Conservation (phyloP, 345 rosid genomes). For the Citrus reticulata region DNA sequence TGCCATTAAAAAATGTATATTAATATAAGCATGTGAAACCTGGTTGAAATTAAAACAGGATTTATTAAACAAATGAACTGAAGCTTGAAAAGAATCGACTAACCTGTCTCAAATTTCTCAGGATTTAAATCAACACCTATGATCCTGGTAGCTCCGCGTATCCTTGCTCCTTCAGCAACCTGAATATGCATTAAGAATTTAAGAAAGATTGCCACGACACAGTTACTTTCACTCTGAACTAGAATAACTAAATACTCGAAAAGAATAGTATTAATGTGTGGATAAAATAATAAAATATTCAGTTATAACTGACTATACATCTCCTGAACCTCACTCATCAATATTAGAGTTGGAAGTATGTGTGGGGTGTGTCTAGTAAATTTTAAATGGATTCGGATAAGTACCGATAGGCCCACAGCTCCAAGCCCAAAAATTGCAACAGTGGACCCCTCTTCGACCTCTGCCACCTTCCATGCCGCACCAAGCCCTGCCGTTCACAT, state of each 20-base stretch:
- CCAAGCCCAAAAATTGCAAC: constrained; percentile 78
- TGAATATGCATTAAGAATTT: neutral
- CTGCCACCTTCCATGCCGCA: constrained; percentile 66
- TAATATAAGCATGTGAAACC: neutral
- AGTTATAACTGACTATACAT: too few relatives aligned
- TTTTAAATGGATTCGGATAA: neutral
- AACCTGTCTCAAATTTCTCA: constrained; percentile 56
- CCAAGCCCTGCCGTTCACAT: constrained; percentile 44
- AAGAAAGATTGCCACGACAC: too few relatives aligned
- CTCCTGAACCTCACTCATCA: too few relatives aligned
- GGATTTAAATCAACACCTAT: constrained; percentile 71
- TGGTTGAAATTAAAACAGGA: neutral
- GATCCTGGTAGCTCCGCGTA: constrained; percentile 54
- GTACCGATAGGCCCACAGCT: constrained; percentile 69
- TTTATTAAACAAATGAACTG: too few relatives aligned
- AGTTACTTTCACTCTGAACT: too few relatives aligned
- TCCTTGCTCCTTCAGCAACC: constrained; percentile 70
- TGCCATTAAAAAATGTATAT: neutral
- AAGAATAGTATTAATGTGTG: too few relatives aligned
- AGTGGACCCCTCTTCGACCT: constrained; percentile 52
- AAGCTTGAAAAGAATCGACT: neutral
- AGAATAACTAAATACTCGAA: too few relatives aligned
- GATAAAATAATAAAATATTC: too few relatives aligned
- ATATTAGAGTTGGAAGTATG: too few relatives aligned
- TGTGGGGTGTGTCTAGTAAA: too few relatives aligned